Evolutionary conservation across 2,329 filamentous ascomycete species (phyloP), one percentile per base, ranked within the genome.

Genomic region (Colletotrichum magnum): DNA sequence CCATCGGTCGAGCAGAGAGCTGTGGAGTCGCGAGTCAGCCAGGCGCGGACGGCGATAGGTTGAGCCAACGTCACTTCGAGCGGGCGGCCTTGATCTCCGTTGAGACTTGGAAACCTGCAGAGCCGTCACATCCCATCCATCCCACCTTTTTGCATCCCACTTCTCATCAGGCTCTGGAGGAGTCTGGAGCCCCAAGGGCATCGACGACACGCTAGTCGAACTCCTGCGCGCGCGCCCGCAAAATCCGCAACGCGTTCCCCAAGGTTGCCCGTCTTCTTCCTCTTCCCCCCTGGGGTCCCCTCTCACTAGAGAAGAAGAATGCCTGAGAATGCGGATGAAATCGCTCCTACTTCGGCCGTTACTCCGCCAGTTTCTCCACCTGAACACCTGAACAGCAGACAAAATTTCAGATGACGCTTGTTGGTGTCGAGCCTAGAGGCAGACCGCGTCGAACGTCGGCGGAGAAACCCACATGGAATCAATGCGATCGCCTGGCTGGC

Each of bases 341-440:
- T 65, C 66, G 66, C 66, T 69, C 61, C 56, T 69, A 67, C 67
- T 61, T 69, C 67, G 67, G 67, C 51, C 62, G 56, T 66, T 69
- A 32, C 41, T 47, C 67, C 66, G 57, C 63, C 67, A 67, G 67
- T 21, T 57, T 60, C 67, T 67, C 67, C 67, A 69, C 67, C 36
- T 36, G 5, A 41, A 61, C 67, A 69, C 67, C 36, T 36, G 5
- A 41, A 61, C 51, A 58, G 43, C 62, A 57, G 57, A 67, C 67
- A 50, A 57, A 57, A 36, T 57, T 61, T 57, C 21, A 43, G 45
- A 69, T 69, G 67, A 67, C 63, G 62, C 52, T 10, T 61, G 51
- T 57, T 69, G 39, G 62, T 60, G 67, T 69, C 62, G 56, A 65
- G 41, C 39, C 16, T 48, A 68, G 62, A 57, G 18, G 45, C 63